Evolutionary conservation across 768 basidiomycete genomes (phyloP), one percentile per base, ranked within the genome.

Genomic region (Pseudohyphozyma bogoriensis): DNA sequence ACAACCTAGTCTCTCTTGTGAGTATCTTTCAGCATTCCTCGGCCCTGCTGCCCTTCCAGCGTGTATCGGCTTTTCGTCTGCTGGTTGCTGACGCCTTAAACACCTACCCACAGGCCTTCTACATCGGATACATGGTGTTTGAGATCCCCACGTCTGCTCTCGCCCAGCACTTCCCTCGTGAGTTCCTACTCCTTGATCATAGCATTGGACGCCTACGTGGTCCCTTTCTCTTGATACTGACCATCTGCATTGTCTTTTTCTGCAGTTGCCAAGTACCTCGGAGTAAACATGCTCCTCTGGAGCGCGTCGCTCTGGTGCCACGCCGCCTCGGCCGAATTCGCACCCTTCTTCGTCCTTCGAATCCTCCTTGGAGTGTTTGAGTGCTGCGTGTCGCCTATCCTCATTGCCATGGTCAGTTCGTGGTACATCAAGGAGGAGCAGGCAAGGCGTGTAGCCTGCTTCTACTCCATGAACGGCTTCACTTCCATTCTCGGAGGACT

Each of bases 401-500:
- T 84, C 36, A 81, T 85, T 71, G 72, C 83, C 54, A 78, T 84
- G 40, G 40, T 42, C 1, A 16, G 20, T 20, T 42, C 40, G 8
- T 42, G 40, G 40, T 84, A 83, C 73, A 82, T 80, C 75, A 84
- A 83, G 72, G 75, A 82, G 53, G 83, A 84, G 65, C 82, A 84
- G 75, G 79, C 80, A 0, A 77, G 74, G 22, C 77, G 83, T 10
- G 80, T 84, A 22, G 79, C 81, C 6, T 83, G 79, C 78, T 84
- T 84, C 72, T 85, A 84, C 71, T 77, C 82, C 33, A 51, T 49
- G 47, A 36, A 51, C 51, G 51, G 49, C 12, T 33, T 26, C 40
- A 42, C 40, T 8, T n/a, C 20, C 10, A 36, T 54, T 7, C 16
- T 56, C 7, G 83, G 83, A 26, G 82, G 82, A 5, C 82, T 83